Evolutionary conservation across 2,329 filamentous ascomycete species (phyloP), one percentile per base, ranked within the genome.

Genomic region (Neonectria punicea): DNA sequence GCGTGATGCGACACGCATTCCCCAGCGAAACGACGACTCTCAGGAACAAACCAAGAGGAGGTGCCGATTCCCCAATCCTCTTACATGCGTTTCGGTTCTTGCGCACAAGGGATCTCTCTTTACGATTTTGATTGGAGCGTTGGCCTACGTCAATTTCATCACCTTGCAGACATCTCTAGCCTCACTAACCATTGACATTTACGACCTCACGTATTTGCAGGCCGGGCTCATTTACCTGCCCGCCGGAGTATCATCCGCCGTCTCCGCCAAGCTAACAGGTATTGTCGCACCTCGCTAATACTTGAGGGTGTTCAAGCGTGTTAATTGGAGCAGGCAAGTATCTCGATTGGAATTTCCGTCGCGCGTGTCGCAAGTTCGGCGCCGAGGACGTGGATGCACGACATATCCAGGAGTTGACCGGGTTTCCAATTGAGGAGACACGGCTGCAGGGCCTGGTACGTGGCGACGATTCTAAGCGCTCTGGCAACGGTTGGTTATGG

Each of bases 161-260:
- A 65, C 67, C 3, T 6, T 57, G 44, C 56, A 11, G 51, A 67
- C 46, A 54, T 65, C 49, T 41, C 16, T 58, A 22, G 58, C 18
- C 2, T 20, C 20, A 25, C 18, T 44, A 8, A 34, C 25, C 28
- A 63, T 71, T 13, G 60, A 64, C 8, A 60, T 69, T 4, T 70
- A 70, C 43, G 46, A 58, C 4, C 44, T 71, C n/a, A 47, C 67
- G 58, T 66, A 68, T 47, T 63, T 67, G 1, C 43, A 66, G 30
- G 44, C 41, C 11, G 69, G 65, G 0, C 43, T 72, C 20, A 61
- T 70, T 5, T 72, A 72, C 34, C 32, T 69, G 1, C 55, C 65
- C 0, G 5, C 20, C 4, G 55, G 55, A 18, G 55, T 49, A 2
- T 56, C 43, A 4, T 14, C 55, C 18, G 55, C 44, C 2, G 32